phyloP scores from a whole-genome alignment of 306 rosid genomes.

The Lotus japonicus region DNA sequence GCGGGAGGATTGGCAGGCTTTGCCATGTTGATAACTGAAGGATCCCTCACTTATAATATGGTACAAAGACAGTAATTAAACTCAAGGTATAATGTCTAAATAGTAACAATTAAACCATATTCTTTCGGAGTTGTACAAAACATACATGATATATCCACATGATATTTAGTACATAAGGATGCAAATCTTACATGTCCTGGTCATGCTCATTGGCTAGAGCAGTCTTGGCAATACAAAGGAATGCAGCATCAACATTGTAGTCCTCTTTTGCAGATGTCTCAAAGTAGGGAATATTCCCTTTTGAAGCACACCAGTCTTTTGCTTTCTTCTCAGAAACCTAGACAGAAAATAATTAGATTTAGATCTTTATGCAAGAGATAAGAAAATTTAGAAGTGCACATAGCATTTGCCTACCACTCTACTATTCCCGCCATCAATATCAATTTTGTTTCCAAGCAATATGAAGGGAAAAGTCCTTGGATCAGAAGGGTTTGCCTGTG shows the following conservation, averaged over 20 bases:
- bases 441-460: slow-evolving; percentile 91
- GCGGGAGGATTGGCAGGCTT: background rate
- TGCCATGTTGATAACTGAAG: background rate
- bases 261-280: slow-evolving; percentile 97
- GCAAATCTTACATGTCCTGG: slow-evolving; percentile 75
- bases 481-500: slow-evolving; percentile 70
- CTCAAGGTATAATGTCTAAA: background rate
- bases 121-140: background rate
- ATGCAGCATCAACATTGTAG: slow-evolving; percentile 81
- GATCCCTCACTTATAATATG: background rate
- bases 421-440: slow-evolving; percentile 94
- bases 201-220: slow-evolving; percentile 74
- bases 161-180: background rate
- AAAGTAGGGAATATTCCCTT: slow-evolving; percentile 78
- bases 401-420: slow-evolving; percentile 64
- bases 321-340: slow-evolving; percentile 97
- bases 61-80: background rate
- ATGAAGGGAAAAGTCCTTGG: slow-evolving; percentile 75
- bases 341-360: slow-evolving; percentile 32
- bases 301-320: slow-evolving; percentile 84
- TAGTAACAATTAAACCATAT: background rate
- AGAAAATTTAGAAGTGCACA: background rate
- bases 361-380: slow-evolving; percentile 13
- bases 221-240: slow-evolving; percentile 74
- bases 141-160: background rate